A percentile compares a stretch with the other conserved stretches of the same genome.
Conservation (phyloP, 2,329 filamentous ascomycete species). For the Fusarium robinianum region DNA sequence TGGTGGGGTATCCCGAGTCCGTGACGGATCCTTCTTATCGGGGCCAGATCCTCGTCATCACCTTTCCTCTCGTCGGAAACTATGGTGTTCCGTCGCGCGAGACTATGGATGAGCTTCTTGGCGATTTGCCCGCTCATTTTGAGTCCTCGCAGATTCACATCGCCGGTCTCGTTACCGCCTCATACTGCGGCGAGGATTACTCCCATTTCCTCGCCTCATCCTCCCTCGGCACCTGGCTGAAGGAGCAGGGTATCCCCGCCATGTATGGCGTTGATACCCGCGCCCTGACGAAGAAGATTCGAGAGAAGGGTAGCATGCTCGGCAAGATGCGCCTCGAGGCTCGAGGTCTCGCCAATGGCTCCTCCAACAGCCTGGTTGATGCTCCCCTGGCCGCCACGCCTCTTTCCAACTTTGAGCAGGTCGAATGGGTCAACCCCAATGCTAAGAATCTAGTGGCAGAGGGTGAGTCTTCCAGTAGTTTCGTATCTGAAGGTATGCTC, state of each 20-base stretch:
- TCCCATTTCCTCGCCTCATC: slow-evolving; percentile 92
- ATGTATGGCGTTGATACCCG: slow-evolving; percentile 96
- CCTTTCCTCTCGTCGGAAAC: slow-evolving; percentile 94
- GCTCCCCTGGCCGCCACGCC: slow-evolving; percentile 32
- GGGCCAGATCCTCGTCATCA: slow-evolving; percentile 94
- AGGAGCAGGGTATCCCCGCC: slow-evolving; percentile 91
- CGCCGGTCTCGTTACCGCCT: slow-evolving; percentile 85
- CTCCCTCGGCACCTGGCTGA: slow-evolving; percentile 91
- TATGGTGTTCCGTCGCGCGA: slow-evolving; percentile 94
- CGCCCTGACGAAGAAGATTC: slow-evolving; percentile 90
- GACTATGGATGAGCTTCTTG: slow-evolving; percentile 79
- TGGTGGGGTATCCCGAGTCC: slow-evolving; percentile 98
- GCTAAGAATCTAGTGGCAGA: slow-evolving; percentile 89
- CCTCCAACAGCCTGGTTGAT: slow-evolving; percentile 41
- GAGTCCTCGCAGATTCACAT: slow-evolving; percentile 93
- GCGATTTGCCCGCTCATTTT: slow-evolving; percentile 88
- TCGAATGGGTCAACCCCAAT: slow-evolving; percentile 93
- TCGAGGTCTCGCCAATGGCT: slow-evolving; percentile 50
- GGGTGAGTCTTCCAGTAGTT: slow-evolving; percentile 64
- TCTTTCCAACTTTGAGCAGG: slow-evolving; percentile 67
- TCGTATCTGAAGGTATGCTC: slow-evolving; percentile 42
- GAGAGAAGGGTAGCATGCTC: slow-evolving; percentile 94
- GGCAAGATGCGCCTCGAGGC: slow-evolving; percentile 81
- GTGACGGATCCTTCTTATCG: slow-evolving; percentile 87
- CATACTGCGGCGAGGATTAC: slow-evolving; percentile 92